Conservation (phyloP, 1,139 yeast species). For the Geotrichum carabidarum region DNA sequence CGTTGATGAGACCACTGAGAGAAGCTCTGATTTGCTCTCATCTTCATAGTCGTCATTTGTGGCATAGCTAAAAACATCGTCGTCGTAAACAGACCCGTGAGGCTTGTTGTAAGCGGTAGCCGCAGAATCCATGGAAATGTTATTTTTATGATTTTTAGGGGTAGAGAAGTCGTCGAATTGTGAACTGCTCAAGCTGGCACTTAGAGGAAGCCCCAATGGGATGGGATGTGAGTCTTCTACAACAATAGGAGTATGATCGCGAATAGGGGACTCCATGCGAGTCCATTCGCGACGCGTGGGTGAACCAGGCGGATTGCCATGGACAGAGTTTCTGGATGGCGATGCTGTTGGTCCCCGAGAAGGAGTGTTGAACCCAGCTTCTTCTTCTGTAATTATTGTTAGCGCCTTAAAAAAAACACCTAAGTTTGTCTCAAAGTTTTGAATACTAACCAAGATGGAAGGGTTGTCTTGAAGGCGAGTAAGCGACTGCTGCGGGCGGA, state of each 20-base stretch:
- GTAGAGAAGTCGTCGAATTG: not conserved
- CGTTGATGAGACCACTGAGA: conserved; percentile 24
- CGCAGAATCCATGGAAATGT: conserved; percentile 12
- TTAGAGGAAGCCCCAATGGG: conserved; percentile 10
- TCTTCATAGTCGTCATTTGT: conserved; percentile 12
- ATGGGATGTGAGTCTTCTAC: conserved; percentile 21
- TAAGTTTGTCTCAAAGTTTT: not conserved
- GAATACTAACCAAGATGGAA: conserved; percentile 26
- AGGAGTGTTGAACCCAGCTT: conserved; percentile 4
- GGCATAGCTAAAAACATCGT: conserved; percentile 12
- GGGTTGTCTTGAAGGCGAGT: conserved; percentile 26
- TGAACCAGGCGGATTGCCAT: conserved; percentile 18
- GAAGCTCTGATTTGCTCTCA: conserved; percentile 29
- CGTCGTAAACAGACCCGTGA: conserved; percentile 10
- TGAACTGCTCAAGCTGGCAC: not conserved
- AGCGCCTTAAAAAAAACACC: not conserved
- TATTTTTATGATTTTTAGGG: conserved; percentile 1
- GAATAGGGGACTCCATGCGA: conserved; percentile 30
- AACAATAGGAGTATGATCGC: conserved; percentile 26
- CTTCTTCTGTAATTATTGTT: not conserved
- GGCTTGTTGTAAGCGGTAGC: conserved; percentile 8
- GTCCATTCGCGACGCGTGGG: conserved; percentile 31
- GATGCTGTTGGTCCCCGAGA: conserved; percentile 20
- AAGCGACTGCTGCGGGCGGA: conserved; percentile 21
- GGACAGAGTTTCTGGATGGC: conserved; percentile 19